Evolutionary conservation across 331 rosid genomes (phyloP).

Genomic region (Telfairia occidentalis): DNA sequence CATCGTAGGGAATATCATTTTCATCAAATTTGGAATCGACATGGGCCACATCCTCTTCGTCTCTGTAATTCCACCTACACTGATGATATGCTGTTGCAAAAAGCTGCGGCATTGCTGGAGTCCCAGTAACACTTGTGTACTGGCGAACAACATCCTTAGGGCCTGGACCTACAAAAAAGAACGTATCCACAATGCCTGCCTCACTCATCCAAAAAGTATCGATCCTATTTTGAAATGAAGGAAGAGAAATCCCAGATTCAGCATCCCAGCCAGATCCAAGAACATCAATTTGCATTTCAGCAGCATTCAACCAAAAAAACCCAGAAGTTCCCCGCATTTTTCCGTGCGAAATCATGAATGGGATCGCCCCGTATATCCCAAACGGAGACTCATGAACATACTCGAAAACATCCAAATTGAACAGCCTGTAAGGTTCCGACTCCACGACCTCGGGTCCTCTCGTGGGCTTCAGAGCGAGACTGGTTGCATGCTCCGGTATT

Average conservation of each 20-base stretch:
- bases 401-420: constrained; percentile 86
- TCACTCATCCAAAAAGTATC: constrained; percentile 96
- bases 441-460: constrained; percentile 72
- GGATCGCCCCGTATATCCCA: constrained; percentile 82
- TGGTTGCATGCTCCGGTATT: constrained; percentile 79
- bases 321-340: constrained; percentile 57
- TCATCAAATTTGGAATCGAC: constrained; percentile 91
- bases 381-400: constrained; percentile 75
- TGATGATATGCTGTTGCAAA: constrained; percentile 84
- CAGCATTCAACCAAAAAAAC: constrained; percentile 91
- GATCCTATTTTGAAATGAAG: constrained; percentile 48
- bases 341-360: constrained; percentile 90
- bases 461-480: constrained; percentile 70
- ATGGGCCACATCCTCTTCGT: constrained; percentile 82
- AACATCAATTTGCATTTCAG: constrained; percentile 98
- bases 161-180: constrained; percentile 71
- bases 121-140: constrained; percentile 70
- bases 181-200: constrained; percentile 75
- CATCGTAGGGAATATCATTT: constrained; percentile 83
- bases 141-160: constrained; percentile 79
- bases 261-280: constrained; percentile 83
- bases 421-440: constrained; percentile 83
- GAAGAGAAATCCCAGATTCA: constrained; percentile 49
- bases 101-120: constrained; percentile 68
- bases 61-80: constrained; percentile 92